These are phyloP conservation scores for Parafenestella ontariensis DNA, from an alignment of 2,329 filamentous ascomycete species.

Conservation along the genomic window DNA sequence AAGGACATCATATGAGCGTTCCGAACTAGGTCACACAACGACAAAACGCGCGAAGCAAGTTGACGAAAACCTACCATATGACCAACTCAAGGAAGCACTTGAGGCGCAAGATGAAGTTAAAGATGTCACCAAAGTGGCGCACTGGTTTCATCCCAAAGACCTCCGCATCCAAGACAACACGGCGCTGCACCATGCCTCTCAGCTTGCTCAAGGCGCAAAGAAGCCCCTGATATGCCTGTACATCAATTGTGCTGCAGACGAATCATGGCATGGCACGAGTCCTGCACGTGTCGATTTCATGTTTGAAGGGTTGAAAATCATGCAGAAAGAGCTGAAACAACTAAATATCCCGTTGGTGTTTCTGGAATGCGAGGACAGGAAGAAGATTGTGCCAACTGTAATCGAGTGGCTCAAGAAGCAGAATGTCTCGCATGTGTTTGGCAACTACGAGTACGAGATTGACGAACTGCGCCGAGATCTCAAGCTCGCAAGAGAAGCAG, in stretches of 20 bases:
- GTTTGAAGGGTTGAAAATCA: conserved; percentile 51
- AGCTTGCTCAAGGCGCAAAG: conserved; percentile 54
- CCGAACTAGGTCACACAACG: conserved; percentile 52
- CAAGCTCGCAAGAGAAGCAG: conserved; percentile 49
- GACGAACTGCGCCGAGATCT: conserved; percentile 57
- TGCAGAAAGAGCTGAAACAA: conserved; percentile 56
- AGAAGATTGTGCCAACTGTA: conserved; percentile 52
- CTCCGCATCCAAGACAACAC: conserved; percentile 59
- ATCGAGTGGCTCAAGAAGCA: conserved; percentile 55
- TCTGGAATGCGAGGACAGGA: conserved; percentile 52
- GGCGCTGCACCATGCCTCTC: conserved; percentile 55
- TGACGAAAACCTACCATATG: conserved; percentile 54
- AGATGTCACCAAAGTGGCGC: conserved; percentile 52
- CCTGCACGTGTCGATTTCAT: conserved; percentile 59
- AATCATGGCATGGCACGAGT: conserved; percentile 60
- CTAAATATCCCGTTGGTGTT: conserved; percentile 59
- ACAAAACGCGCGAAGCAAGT: conserved; percentile 60
- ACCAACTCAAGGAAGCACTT: conserved; percentile 50
- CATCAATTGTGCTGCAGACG: conserved; percentile 55
- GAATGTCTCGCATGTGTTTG: conserved; percentile 56
- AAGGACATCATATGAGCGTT: conserved; percentile 37
- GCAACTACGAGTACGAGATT: conserved; percentile 57
- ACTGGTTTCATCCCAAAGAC: conserved; percentile 62
- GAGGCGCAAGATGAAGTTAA: conserved; percentile 49
- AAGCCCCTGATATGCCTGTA: conserved; percentile 56